Percentiles rank a stretch among this genome's conserved stretches.
These are phyloP conservation scores for Talaromyces sp. DNA, from an alignment of 2,329 filamentous ascomycete species.

Conservation along the genomic window DNA sequence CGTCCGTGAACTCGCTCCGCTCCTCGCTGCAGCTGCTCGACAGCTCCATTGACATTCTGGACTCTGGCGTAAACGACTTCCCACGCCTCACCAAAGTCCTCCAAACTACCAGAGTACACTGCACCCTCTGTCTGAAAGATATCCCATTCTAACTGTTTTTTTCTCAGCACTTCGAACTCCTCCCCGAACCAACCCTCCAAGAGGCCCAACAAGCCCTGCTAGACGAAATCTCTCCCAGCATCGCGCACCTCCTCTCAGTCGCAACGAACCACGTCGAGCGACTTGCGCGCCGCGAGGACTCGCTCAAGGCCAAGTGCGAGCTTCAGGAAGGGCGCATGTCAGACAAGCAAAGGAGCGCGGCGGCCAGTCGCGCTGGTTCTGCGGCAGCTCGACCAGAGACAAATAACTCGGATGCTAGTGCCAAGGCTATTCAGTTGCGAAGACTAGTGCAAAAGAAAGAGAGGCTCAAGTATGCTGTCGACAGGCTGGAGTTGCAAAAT, in stretches of 20 bases:
- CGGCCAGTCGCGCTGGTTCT: constrained; percentile 17
- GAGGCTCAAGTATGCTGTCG: constrained; percentile 78
- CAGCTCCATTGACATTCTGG: constrained; percentile 59
- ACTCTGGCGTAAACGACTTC: constrained; percentile 59
- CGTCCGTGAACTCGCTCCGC: constrained; percentile 57
- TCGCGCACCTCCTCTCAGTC: constrained; percentile 70
- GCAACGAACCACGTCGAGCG: constrained; percentile 81
- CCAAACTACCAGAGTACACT: constrained; percentile 55
- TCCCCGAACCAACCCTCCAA: constrained; percentile 76
- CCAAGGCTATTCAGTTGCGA: constrained; percentile 56
- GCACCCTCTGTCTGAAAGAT: background rate
- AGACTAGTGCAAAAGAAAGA: constrained; percentile 77
- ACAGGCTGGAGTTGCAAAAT: constrained; percentile 80
- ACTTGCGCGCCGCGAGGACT: constrained; percentile 75
- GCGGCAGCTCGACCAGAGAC: constrained; percentile 14
- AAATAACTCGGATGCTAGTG: constrained; percentile 17
- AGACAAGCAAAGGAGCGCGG: constrained; percentile 22
- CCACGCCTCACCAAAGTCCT: constrained; percentile 59
- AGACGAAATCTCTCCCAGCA: constrained; percentile 84
- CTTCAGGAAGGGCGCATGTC: constrained; percentile 70
- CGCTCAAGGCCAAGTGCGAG: constrained; percentile 74
- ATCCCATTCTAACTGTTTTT: background rate
- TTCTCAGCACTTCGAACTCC: constrained; percentile 85
- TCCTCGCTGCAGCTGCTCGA: constrained; percentile 59
- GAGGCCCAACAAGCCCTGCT: constrained; percentile 78